A percentile compares a stretch with the other conserved stretches of the same genome.
phyloP scores from a whole-genome alignment of 2,329 filamentous ascomycete genomes.

The Aspergillus ustus region DNA sequence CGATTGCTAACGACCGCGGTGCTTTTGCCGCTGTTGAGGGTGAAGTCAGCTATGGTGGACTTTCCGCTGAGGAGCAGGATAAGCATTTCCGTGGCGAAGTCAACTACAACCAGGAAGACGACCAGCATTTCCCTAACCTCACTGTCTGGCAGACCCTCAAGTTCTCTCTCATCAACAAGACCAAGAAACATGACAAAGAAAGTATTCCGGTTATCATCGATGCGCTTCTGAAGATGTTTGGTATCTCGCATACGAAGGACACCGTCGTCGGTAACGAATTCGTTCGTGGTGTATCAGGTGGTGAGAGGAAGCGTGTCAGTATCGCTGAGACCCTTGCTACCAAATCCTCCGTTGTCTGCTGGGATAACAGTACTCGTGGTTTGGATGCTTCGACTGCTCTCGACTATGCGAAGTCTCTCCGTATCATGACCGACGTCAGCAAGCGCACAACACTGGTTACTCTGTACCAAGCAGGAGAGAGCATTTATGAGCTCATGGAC shows the following conservation, averaged over 20 bases:
- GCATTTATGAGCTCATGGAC: slow-evolving; percentile 75
- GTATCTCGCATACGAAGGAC: slow-evolving; percentile 74
- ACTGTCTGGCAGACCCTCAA: slow-evolving; percentile 79
- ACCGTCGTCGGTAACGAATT: slow-evolving; percentile 77
- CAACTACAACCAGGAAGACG: slow-evolving; percentile 78
- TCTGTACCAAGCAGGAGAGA: slow-evolving; percentile 72
- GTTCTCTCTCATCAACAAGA: slow-evolving; percentile 77
- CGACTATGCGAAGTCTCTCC: slow-evolving; percentile 72
- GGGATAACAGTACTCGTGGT: slow-evolving; percentile 82
- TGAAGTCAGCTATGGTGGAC: slow-evolving; percentile 73
- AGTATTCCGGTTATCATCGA: slow-evolving; percentile 72
- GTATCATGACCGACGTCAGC: slow-evolving; percentile 76
- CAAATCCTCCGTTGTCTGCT: slow-evolving; percentile 73
- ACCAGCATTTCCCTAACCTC: slow-evolving; percentile 73
- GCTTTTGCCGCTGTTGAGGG: slow-evolving; percentile 70
- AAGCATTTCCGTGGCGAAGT: slow-evolving; percentile 75
- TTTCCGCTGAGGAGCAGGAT: slow-evolving; percentile 69
- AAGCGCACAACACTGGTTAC: slow-evolving; percentile 73
- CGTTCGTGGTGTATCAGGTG: slow-evolving; percentile 75
- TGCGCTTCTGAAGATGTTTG: slow-evolving; percentile 76
- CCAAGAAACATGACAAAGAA: slow-evolving; percentile 65
- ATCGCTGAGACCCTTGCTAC: slow-evolving; percentile 79
- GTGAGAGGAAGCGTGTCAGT: slow-evolving; percentile 78
- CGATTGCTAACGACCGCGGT: slow-evolving; percentile 71
- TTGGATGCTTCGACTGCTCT: slow-evolving; percentile 78